Conservation (phyloP, 2,329 filamentous ascomycete species). For the Aureobasidium sp. region DNA sequence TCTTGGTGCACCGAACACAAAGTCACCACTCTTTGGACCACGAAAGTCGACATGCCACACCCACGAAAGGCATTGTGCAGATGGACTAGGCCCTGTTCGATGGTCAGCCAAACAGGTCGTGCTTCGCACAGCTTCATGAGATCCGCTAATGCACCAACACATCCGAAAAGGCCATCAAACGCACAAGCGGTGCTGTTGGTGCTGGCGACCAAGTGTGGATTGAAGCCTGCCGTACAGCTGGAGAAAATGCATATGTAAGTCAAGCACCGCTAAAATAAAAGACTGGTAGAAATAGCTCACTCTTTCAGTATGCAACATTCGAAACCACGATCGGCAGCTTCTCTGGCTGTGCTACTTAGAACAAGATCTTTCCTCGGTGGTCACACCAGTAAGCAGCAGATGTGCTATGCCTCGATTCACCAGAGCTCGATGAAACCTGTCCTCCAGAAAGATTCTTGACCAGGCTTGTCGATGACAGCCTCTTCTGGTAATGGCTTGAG, state of each 20-base stretch:
- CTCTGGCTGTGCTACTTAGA: slow-evolving; percentile 47
- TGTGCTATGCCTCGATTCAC: slow-evolving; percentile 50
- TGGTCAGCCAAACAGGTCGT: neutral
- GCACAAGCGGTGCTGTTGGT: slow-evolving; percentile 44
- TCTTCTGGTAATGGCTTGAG: slow-evolving; percentile 44
- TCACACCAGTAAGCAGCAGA: slow-evolving; percentile 49
- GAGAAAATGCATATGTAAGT: neutral
- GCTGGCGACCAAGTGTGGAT: slow-evolving; percentile 36
- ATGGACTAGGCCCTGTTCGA: neutral
- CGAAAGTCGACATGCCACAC: neutral
- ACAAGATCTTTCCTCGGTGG: slow-evolving; percentile 45
- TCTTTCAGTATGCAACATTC: slow-evolving; percentile 47
- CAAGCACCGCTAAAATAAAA: neutral
- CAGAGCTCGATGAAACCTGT: slow-evolving; percentile 46
- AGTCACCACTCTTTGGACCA: neutral
- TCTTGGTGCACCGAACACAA: neutral
- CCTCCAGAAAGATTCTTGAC: slow-evolving; percentile 52
- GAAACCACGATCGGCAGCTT: slow-evolving; percentile 53
- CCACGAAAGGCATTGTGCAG: neutral
- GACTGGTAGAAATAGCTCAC: neutral
- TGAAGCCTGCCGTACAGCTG: slow-evolving; percentile 40
- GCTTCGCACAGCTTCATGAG: neutral
- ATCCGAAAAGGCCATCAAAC: slow-evolving; percentile 44
- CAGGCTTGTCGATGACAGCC: slow-evolving; percentile 49
- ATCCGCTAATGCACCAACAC: neutral